A percentile compares a stretch with the other conserved stretches of the same genome.
These are phyloP conservation scores for Baeospora myosura DNA, from an alignment of 1,284 basidiomycete genomes.

Conservation along the genomic window DNA sequence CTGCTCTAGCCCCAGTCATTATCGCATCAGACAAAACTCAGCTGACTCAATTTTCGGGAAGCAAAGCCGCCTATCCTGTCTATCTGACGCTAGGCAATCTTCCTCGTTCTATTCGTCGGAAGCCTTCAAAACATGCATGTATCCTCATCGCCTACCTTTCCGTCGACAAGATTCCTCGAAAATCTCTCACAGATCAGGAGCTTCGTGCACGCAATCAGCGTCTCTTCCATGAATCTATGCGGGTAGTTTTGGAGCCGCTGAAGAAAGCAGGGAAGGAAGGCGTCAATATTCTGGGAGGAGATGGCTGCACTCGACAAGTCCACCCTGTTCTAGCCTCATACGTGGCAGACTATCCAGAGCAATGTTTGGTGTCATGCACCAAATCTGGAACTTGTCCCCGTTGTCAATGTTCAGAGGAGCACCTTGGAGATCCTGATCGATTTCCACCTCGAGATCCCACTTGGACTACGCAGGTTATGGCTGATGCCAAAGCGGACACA, in stretches of 20 bases:
- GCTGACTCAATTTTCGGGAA: constrained; percentile 27
- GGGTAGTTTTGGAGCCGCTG: constrained; percentile 22
- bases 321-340: constrained; percentile 32
- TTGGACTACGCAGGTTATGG: too few species aligned
- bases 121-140: constrained; percentile 20
- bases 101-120: constrained; percentile 20
- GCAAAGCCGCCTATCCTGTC: constrained; percentile 29
- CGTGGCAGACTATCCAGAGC: constrained; percentile 38
- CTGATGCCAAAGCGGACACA: too few species aligned
- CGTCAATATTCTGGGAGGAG: constrained; percentile 25
- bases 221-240: constrained; percentile 37
- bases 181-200: constrained; percentile 21
- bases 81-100: constrained; percentile 35
- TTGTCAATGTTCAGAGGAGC: too few species aligned
- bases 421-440: too few species aligned
- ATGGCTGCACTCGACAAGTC: constrained; percentile 24
- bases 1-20: constrained; percentile 28
- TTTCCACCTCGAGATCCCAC: too few species aligned
- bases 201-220: constrained; percentile 17
- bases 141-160: constrained; percentile 36
- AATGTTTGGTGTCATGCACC: constrained; percentile 27
- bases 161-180: constrained; percentile 29
- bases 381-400: constrained; percentile 25
- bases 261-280: constrained; percentile 25
- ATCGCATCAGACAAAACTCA: constrained; percentile 33